Evolutionary conservation across 257 asterid species (phyloP).

Genomic region (Forsythia viridissima): DNA sequence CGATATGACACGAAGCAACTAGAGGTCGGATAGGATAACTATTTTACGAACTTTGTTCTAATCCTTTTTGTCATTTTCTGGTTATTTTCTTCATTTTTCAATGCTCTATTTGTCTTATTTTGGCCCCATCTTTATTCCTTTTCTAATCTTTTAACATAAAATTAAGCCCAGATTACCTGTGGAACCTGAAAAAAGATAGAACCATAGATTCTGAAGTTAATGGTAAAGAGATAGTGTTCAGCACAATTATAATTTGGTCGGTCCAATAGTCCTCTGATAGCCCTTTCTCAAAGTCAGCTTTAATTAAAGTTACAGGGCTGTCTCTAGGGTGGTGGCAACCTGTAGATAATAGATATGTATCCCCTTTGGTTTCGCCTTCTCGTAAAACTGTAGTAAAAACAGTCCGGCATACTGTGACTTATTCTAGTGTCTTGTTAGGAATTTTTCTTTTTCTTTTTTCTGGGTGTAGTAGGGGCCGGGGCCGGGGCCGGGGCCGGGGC

Average conservation of each 20-base stretch:
- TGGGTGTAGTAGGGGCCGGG: not conserved
- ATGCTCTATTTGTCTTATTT: not conserved
- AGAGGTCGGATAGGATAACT: no score
- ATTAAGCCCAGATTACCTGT: not conserved
- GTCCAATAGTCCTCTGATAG: not conserved
- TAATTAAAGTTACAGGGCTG: not conserved
- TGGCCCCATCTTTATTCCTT: not conserved
- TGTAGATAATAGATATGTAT: not conserved
- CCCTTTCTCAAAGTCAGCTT: not conserved
- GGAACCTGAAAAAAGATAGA: not conserved
- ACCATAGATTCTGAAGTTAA: no score
- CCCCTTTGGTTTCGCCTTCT: not conserved
- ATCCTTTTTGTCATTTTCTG: not conserved
- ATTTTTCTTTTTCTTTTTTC: not conserved
- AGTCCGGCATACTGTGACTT: not conserved
- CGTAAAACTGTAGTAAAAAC: not conserved
- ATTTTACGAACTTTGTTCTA: not conserved
- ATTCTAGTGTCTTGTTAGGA: no score
- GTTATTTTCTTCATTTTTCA: not conserved
- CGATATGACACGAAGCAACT: no score
- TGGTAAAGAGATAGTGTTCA: no score
- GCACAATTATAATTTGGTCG: no score
- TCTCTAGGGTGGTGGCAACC: not conserved
- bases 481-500: no score
- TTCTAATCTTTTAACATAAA: not conserved